These are phyloP conservation scores for Dictyostelium brefeldianum DNA, from an alignment of 78 protist species.

Conservation along the genomic window DNA sequence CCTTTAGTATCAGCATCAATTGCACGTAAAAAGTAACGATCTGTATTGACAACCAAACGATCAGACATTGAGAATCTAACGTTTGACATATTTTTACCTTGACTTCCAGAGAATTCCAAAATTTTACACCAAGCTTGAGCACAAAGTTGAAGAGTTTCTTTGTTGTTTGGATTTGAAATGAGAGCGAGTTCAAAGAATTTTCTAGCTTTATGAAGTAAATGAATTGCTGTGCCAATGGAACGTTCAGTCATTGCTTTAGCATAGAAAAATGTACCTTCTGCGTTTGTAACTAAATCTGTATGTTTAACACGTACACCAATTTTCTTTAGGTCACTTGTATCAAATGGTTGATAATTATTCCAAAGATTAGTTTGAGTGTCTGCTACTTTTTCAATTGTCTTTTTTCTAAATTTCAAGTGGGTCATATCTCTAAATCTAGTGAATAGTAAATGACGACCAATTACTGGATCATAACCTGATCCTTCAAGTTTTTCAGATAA, in stretches of 20 bases:
- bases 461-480: background rate
- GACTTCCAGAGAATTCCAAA: constrained; percentile 36
- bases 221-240: constrained; percentile 37
- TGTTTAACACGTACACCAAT: constrained; percentile 85
- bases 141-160: constrained; percentile 73
- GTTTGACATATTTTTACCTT: constrained; percentile 76
- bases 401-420: constrained; percentile 64
- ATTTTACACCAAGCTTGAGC: constrained; percentile 78
- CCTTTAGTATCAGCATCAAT: constrained; percentile 82
- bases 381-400: constrained; percentile 62
- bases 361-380: constrained; percentile 25
- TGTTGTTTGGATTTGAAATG: constrained; percentile 76
- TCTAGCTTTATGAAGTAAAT: constrained; percentile 61
- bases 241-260: constrained; percentile 79
- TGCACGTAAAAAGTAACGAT: constrained; percentile 73
- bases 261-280: constrained; percentile 81
- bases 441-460: constrained; percentile 69
- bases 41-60: constrained; percentile 63
- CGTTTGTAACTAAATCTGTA: constrained; percentile 75
- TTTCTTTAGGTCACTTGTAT: constrained; percentile 63
- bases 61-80: constrained; percentile 69
- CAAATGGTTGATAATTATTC: constrained; percentile 72
- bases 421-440: constrained; percentile 78
- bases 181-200: constrained; percentile 65
- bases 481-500: constrained; percentile 42